phyloP scores from a whole-genome alignment of 192 early-diverging fungal genomes.

The Linnemannia elongata region DNA sequence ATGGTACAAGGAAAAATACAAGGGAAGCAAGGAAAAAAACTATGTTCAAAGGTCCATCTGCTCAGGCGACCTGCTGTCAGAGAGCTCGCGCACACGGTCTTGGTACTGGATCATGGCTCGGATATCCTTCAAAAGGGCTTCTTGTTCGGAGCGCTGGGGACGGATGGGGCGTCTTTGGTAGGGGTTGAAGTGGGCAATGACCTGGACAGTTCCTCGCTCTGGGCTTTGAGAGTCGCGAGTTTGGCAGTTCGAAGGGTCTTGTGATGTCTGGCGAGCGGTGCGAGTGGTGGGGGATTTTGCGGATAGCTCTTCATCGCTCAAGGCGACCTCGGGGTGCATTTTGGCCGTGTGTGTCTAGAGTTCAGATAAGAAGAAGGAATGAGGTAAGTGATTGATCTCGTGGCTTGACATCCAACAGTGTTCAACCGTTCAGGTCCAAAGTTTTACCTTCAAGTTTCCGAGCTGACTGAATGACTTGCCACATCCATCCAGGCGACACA shows the following conservation, averaged over 20 bases:
- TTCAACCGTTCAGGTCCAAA: background rate
- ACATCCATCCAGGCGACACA: conserved; percentile 76
- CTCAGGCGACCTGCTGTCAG: conserved; percentile 7
- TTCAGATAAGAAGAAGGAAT: background rate
- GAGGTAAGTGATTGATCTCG: background rate
- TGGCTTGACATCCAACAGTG: background rate
- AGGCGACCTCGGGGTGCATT: conserved; percentile 43
- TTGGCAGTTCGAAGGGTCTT: background rate
- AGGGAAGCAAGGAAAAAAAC: background rate
- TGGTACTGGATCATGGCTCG: conserved; percentile 40
- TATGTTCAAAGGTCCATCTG: conserved; percentile 34
- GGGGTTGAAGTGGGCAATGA: conserved; percentile 42
- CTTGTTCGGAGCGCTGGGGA: conserved; percentile 30
- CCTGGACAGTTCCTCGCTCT: conserved; percentile 25
- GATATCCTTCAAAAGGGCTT: conserved; percentile 23
- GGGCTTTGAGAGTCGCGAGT: background rate
- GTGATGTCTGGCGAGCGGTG: background rate
- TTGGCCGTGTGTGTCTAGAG: conserved; percentile 53
- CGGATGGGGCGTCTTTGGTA: conserved; percentile 47
- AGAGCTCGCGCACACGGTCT: conserved; percentile 12
- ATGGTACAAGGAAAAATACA: background rate
- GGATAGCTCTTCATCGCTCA: conserved; percentile 46
- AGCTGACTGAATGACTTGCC: conserved; percentile 81
- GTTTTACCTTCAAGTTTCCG: conserved; percentile 72
- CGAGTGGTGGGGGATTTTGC: background rate